Conservation (phyloP, 148 eudicot genomes). For the Polygonum maritimum region DNA sequence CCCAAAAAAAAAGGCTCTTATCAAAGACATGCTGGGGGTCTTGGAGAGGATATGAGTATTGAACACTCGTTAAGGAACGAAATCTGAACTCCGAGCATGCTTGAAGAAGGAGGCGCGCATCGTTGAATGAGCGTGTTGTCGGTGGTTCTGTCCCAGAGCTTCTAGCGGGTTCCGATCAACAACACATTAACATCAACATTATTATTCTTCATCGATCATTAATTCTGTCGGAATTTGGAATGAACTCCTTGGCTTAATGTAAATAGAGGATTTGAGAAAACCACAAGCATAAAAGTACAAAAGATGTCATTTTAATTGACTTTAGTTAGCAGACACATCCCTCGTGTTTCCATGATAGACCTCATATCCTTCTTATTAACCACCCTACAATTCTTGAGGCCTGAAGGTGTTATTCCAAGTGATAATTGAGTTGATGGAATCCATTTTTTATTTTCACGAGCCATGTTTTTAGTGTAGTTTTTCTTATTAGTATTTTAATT, state of each 20-base stretch:
- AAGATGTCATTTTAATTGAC: background rate
- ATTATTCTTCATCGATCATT: background rate
- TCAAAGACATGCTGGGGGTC: no score
- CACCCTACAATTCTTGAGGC: background rate
- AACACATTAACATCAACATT: no score
- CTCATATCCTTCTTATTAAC: background rate
- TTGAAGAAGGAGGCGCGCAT: no score
- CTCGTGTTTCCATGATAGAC: background rate
- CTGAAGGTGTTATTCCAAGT: background rate
- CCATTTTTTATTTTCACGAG: background rate
- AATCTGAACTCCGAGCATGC: no score
- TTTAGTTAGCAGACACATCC: background rate
- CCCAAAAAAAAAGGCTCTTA: no score
- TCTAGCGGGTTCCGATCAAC: no score
- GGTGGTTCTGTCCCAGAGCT: no score
- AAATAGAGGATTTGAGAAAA: background rate
- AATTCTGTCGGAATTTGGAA: background rate
- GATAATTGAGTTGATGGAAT: background rate
- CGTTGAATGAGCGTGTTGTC: no score
- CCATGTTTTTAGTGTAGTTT: background rate
- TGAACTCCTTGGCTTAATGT: background rate
- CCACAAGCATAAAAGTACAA: background rate
- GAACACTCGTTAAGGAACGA: no score
- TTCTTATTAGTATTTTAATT: background rate
- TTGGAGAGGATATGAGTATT: no score